Base-by-base conservation (phyloP, 2,329 filamentous ascomycete species). In the Diplodia seriata region DNA sequence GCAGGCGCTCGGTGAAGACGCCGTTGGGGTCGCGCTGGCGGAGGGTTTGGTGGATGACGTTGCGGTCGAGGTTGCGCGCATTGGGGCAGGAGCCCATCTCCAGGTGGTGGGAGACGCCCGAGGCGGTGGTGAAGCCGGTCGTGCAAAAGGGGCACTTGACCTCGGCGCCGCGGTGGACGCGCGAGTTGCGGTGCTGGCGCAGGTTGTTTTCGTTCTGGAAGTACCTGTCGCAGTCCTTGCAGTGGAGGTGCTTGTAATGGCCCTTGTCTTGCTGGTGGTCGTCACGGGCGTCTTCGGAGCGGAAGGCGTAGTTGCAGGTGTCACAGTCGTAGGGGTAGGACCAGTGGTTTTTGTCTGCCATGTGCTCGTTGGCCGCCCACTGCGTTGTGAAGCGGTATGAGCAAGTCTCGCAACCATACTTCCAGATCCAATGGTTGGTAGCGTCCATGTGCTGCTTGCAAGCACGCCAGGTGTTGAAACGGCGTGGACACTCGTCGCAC, bases 111-210 rank as follows among this genome's bases (percentile, higher is more conserved):
- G 78, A 73, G 4, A 89, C 70, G 4, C 86, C 87, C 0, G 83
- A 85, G 1, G 86, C 85, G 0, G 84, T 83, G 11, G 81, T 76
- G 69, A 81, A 86, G 2, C 9, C 33, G 2, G 56, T 68, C 43
- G 78, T 73, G 76, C 88, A 90, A 72, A 87, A 89, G 0, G 85
- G 87, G 62, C 88, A 91, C 0, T 51, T 0, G 8, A 88, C 74
- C 1, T 74, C 74, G 0, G 57, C 68, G 66, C 83, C 82, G 0
- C 78, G 78, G 72, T 90, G 87, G 55, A 74, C 72, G 5, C 77
- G 77, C 0, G 86, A 89, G 31, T 84, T 84, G 2, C 86, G 77
- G 70, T 90, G 87, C 86, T 89, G 68, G 36, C 6, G 53, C 20
- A 73, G 40, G 56, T 71, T 70, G 66, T 71, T 71, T 64, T 73